Base-by-base conservation (phyloP, 2,329 filamentous ascomycete species). In the Coniochaeta pulveracea region DNA sequence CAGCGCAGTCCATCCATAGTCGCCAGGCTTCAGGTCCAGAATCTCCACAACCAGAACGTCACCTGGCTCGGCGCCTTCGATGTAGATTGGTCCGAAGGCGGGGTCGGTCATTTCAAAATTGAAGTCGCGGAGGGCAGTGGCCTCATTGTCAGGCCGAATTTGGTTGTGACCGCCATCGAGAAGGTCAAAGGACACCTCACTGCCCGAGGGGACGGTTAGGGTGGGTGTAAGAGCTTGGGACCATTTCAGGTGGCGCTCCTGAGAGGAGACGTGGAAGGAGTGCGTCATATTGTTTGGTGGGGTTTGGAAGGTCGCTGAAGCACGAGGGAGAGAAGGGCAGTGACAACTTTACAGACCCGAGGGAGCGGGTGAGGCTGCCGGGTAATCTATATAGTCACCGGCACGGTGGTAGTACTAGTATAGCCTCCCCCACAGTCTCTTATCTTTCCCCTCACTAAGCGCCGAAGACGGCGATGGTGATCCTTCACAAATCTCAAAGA, bases 1-100 rank as follows among this genome's bases (percentile, higher is more conserved):
- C 19, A 70, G 56, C n/a, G 58, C 62, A 0, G 66, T 69, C 66
- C 66, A 72, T 19, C 66, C 68, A 54, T 61, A 70, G 34, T 55
- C 50, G 3, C 55, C 58, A 5, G 62, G 54, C 35, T 55, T 40
- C 4, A 71, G 51, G 16, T 57, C 52, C 11, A 69, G 54, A 33
- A 72, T 52, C 26, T 71, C 66, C 26, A 71, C 52, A 39, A 64
- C 61, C 18, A 72, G 52, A 2, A 68, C 60, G 43, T 71, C 66
- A 24, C 67, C 67, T 0, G 66, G 64, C 35, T 61, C 51, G 10
- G 66, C 66, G 33, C 54, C 61, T 30, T 63, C 55, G 35, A 72
- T 45, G 41, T 53, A 63, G 21, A 72, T 57, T 9, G 68, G 67
- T 1, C 67, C 67, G 34, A 66, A 60, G 29, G 61, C 65, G 1